These are phyloP conservation scores for Solanum aculeatissimum DNA, from an alignment of 305 asterid species.

Conservation along the genomic window DNA sequence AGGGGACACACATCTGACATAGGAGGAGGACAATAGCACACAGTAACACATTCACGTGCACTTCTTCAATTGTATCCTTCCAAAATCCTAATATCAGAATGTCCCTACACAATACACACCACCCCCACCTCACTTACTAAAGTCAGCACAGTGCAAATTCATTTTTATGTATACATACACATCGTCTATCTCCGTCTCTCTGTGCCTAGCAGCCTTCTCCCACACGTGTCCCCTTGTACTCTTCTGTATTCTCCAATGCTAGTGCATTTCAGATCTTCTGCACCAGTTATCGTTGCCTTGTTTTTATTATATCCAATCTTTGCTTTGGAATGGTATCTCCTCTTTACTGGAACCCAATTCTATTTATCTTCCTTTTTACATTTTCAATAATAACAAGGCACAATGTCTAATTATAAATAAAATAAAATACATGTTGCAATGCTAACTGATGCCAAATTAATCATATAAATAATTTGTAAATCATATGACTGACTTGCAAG, in stretches of 20 bases:
- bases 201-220: constrained; percentile 20
- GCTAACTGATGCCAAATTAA: too few relatives aligned
- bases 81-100: constrained; percentile 33
- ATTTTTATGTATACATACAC: neutral
- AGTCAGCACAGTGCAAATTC: neutral
- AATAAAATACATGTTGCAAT: too few relatives aligned
- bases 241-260: neutral
- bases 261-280: neutral
- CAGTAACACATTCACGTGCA: constrained; percentile 70
- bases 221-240: constrained; percentile 39
- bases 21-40: constrained; percentile 9
- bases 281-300: neutral
- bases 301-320: neutral
- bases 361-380: neutral
- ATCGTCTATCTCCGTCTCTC: constrained; percentile 10
- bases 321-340: neutral
- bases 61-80: constrained; percentile 20
- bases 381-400: neutral
- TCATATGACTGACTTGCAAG: too few relatives aligned
- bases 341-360: neutral
- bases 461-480: too few relatives aligned
- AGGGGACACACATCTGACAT: neutral
- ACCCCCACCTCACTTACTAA: neutral
- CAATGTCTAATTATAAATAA: too few relatives aligned
- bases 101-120: constrained; percentile 20